A percentile compares a stretch with the other conserved stretches of the same genome.
Conservation (phyloP, 108 stramenopile genomes). For the Bacterosira constricta region DNA sequence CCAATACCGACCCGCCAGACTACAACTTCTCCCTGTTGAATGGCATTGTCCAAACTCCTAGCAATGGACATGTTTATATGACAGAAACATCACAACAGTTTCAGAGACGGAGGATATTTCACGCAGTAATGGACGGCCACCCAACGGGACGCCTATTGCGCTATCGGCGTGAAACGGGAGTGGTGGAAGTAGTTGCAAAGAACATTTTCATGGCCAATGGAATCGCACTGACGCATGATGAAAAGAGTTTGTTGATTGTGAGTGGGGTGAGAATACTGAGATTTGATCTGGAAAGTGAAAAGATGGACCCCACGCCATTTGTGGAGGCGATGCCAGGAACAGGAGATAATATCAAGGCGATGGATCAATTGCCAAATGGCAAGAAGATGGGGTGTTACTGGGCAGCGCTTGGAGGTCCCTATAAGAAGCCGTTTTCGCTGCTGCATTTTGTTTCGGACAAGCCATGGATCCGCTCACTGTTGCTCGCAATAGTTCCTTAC, state of each 20-base stretch:
- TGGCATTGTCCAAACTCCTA: conserved; percentile 10
- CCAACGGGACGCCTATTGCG: conserved; percentile 20
- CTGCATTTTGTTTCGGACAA: conserved; percentile 24
- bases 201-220: conserved; percentile 40
- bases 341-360: conserved; percentile 40
- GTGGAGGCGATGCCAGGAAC: conserved; percentile 37
- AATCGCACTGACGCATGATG: conserved; percentile 14
- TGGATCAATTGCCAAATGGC: conserved; percentile 22
- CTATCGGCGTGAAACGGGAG: neutral
- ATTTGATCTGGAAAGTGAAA: conserved; percentile 1
- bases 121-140: conserved; percentile 39
- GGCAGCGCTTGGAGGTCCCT: conserved; percentile 23
- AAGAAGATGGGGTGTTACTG: conserved; percentile 23
- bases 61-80: conserved; percentile 32
- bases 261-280: conserved; percentile 19
- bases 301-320: conserved; percentile 13
- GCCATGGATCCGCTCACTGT: conserved; percentile 9
- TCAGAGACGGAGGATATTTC: conserved; percentile 38
- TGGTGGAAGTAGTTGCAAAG: conserved; percentile 20
- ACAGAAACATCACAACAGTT: conserved; percentile 36
- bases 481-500: conserved; percentile 40
- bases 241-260: conserved; percentile 25
- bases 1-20: conserved; percentile 12
- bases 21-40: conserved; percentile 31
- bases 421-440: conserved; percentile 28